Evolutionary conservation across 805 yeast genomes (phyloP), one percentile per base, ranked within the genome.

Genomic region (Barnettozyma populi): DNA sequence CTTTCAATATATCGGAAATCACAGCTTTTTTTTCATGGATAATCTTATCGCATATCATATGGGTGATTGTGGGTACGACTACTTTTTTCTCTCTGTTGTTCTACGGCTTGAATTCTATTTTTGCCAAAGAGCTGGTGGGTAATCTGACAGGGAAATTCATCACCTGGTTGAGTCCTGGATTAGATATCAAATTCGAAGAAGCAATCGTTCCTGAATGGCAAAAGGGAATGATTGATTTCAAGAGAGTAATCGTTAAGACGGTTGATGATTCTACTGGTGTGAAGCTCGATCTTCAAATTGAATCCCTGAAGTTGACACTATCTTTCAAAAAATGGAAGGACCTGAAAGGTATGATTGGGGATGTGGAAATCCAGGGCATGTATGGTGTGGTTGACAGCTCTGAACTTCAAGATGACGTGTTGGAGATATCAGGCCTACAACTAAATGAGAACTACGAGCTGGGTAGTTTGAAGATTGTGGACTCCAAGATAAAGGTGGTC

Each of bases 191-290:
- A 2, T 92, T 92, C 56, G 96, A 88, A 62, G 86, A 80, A 60
- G 97, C 97, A 0, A 80, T 90, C 48, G 92, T 88, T 2, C 97
- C 97, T 0, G 89, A 88, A 50, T 92, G 97, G 97, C 76, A 80
- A 47, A 86, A 84, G 53, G 94, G 96, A 1, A 84, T 80, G 55
- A 88, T 90, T 49, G 79, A 82, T 47, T 84, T 92, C 63, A 78
- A 81, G 47, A 85, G 86, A 55, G 94, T 95, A 45, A 74, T 79
- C 7, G 73, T 78, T 32, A 85, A 83, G 1, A 80, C 79, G 2
- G 54, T 61, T 34, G 89, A 80, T 52, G 87, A 83, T 57, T 90
- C 90, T 7, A 86, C 88, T 7, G 83, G 84, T 56, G 78, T 89
- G 57, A 83, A 84, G 59, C 84, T 86, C 62, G 94, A 88, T 59